These are phyloP conservation scores for Auricularia cornea DNA, from an alignment of 768 basidiomycete genomes.

Conservation along the genomic window DNA sequence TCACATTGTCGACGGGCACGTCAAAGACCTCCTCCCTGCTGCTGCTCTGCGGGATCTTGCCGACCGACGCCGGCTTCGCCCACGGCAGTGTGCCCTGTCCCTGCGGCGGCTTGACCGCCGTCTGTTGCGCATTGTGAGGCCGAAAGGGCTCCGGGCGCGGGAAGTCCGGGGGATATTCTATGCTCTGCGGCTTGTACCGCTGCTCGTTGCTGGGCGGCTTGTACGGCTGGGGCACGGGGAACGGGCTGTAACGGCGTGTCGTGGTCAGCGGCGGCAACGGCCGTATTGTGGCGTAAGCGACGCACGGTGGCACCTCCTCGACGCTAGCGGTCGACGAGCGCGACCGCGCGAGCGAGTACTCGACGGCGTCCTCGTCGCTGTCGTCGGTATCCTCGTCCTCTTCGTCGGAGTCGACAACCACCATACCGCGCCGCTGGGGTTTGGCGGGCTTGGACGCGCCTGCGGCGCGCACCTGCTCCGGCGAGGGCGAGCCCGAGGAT, in stretches of 20 bases:
- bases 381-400: too few relatives aligned
- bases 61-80: background rate
- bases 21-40: slow-evolving; percentile 4
- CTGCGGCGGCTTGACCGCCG: background rate
- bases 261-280: background rate
- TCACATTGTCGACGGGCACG: slow-evolving; percentile 1
- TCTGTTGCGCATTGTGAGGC: background rate
- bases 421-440: background rate
- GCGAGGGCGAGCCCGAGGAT: background rate
- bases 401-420: background rate
- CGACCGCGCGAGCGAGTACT: background rate
- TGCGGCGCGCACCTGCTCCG: background rate
- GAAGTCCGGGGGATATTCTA: background rate
- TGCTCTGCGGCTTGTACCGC: too few relatives aligned
- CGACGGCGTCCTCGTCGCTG: background rate
- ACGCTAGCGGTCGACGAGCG: background rate
- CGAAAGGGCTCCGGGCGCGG: background rate
- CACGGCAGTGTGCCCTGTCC: background rate
- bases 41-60: background rate
- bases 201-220: background rate
- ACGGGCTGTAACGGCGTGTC: background rate
- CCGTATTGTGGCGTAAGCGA: background rate
- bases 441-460: background rate
- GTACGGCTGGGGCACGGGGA: background rate
- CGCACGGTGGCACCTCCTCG: background rate